These are phyloP conservation scores for Berkeleyomyces rouxiae DNA, from an alignment of 2,329 filamentous ascomycete species.

Conservation along the genomic window DNA sequence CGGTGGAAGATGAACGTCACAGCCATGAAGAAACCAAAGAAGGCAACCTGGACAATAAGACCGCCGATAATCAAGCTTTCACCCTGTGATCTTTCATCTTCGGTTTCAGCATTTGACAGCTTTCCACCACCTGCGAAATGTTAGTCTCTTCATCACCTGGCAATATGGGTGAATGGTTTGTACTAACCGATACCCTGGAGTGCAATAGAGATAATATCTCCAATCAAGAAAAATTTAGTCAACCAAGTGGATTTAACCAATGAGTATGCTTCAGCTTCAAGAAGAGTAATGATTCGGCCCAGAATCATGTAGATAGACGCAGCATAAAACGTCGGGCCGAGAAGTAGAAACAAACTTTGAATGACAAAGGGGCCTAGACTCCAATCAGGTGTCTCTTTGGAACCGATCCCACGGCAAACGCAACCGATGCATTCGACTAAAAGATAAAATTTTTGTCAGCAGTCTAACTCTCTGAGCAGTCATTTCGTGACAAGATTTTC, in stretches of 20 bases:
- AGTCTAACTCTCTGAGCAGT: too few relatives aligned
- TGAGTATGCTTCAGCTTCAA: slow-evolving; percentile 22
- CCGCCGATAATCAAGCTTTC: slow-evolving; percentile 34
- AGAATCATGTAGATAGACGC: slow-evolving; percentile 36
- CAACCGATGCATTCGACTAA: slow-evolving; percentile 19
- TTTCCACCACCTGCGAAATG: slow-evolving; percentile 32
- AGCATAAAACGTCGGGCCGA: slow-evolving; percentile 32
- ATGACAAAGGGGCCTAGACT: slow-evolving; percentile 26
- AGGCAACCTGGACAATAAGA: slow-evolving; percentile 35
- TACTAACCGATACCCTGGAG: background rate
- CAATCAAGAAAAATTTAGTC: slow-evolving; percentile 37
- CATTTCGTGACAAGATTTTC: too few relatives aligned
- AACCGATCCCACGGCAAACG: slow-evolving; percentile 9
- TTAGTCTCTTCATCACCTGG: background rate
- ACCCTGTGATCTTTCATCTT: slow-evolving; percentile 18
- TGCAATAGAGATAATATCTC: slow-evolving; percentile 28
- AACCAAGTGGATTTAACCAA: slow-evolving; percentile 25
- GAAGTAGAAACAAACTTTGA: slow-evolving; percentile 27
- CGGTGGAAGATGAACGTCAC: slow-evolving; percentile 29
- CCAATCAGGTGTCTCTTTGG: slow-evolving; percentile 20
- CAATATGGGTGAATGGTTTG: background rate
- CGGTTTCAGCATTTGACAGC: slow-evolving; percentile 4
- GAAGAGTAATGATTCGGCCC: slow-evolving; percentile 26
- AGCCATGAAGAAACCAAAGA: slow-evolving; percentile 36
- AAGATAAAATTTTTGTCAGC: slow-evolving; percentile 15